phyloP scores from a whole-genome alignment of 1,284 basidiomycete genomes.

The Kwoniella shivajii region DNA sequence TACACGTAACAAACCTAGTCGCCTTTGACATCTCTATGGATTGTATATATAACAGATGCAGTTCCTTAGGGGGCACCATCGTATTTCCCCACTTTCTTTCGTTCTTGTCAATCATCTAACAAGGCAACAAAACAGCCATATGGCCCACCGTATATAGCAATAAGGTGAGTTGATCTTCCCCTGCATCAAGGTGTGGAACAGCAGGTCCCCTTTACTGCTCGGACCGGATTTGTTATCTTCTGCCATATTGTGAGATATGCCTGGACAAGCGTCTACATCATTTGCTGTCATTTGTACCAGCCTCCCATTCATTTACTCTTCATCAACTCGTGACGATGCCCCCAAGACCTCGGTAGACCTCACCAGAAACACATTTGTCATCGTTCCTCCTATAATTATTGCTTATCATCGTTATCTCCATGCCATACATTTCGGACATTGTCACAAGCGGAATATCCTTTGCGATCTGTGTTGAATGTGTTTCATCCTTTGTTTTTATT shows the following conservation, averaged over 20 bases:
- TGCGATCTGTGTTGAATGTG: not conserved
- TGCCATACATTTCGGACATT: not conserved
- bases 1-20: too few relatives aligned
- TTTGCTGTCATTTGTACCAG: not conserved
- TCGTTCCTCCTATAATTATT: not conserved
- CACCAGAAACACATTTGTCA: too few relatives aligned
- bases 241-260: not conserved
- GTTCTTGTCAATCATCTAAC: not conserved
- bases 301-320: not conserved
- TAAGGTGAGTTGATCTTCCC: constrained; percentile 6
- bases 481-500: constrained; percentile 2
- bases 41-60: not conserved
- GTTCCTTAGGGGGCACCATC: constrained; percentile 2
- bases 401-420: not conserved
- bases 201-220: not conserved
- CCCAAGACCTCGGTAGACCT: not conserved
- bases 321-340: not conserved
- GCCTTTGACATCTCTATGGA: not conserved
- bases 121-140: constrained; percentile 6
- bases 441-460: not conserved
- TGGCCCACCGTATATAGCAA: constrained; percentile 8
- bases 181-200: not conserved
- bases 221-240: not conserved
- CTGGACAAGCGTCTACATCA: too few relatives aligned
- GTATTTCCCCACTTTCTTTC: not conserved